Evolutionary conservation across 1,284 basidiomycete genomes (phyloP), one percentile per base, ranked within the genome.

Genomic region (Trametes sp.): DNA sequence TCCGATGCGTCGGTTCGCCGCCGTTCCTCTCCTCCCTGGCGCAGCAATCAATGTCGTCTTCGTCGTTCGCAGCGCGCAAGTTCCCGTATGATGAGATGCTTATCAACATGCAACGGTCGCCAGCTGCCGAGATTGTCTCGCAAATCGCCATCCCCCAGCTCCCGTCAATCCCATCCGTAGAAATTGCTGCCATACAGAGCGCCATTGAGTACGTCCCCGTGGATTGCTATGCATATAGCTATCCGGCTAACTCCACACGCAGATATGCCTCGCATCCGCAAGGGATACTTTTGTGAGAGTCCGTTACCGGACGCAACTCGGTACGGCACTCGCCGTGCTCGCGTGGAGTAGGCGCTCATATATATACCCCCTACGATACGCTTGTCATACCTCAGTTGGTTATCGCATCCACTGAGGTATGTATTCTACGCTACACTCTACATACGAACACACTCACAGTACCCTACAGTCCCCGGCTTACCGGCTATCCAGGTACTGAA

Each of bases 101-200:
- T 23, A 57, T 65, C 56, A 54, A 57, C 52, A 49, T 62, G 31
- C n/a, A n/a, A n/a, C n/a, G n/a, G n/a, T 44, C 48, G 11, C 29
- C 61, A 16, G 48, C 59, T 24, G 57, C 59, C 46, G 60, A 62
- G 48, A 41, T 56, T 35, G 51, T 62, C 57, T 56, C 66, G 33
- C 62, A 62, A 36, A 67, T 69, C 54, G 60, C 60, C 33, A 42
- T 67, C 19, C 62, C 65, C 14, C 65, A 69, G 52, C 52, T 65
- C n/a, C 66, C 68, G 53, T 57, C 62, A n/a, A 65, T 69, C 61
- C 46, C 54, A 28, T 48, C 54, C 48, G 38, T 55, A 28, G 52
- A 59, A 19, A 33, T 42, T 35, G 28, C 61, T 57, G 53, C 64
- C 58, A 54, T 56, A 52, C 54, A 61, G 16, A 45, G 36, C 54